Percentiles rank a stretch among this genome's conserved stretches.
phyloP scores from a whole-genome alignment of 305 asterid genomes.

The Solanum hybrid region DNA sequence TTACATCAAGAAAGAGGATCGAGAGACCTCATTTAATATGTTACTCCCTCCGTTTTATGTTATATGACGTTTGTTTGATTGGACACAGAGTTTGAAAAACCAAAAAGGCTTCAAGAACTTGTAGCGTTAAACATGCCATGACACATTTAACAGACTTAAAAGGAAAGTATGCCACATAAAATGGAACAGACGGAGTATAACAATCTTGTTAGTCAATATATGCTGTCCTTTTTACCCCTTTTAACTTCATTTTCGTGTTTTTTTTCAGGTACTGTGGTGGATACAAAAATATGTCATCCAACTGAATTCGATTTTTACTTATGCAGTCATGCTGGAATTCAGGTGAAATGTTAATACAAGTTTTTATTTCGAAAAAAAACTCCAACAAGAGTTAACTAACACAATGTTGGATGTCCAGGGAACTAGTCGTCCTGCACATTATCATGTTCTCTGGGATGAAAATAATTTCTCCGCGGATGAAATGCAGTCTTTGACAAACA shows the following conservation, averaged over 20 bases:
- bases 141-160: not conserved
- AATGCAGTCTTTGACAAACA: slow-evolving; percentile 33
- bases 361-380: not conserved
- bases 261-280: slow-evolving; percentile 39
- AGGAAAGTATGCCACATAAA: not conserved
- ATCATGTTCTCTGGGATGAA: slow-evolving; percentile 41
- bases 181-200: not conserved
- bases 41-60: not conserved
- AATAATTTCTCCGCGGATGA: slow-evolving; percentile 38
- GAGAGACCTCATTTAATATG: not conserved
- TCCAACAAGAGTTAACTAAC: not conserved
- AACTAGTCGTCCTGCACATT: slow-evolving; percentile 44
- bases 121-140: not conserved
- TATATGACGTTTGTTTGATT: not conserved
- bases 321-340: slow-evolving; percentile 44
- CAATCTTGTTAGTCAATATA: not conserved
- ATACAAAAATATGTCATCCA: slow-evolving; percentile 45
- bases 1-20: not conserved
- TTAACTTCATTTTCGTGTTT: not conserved
- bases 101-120: not conserved
- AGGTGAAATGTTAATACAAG: slow-evolving; percentile 13
- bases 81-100: not conserved
- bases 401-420: slow-evolving; percentile 20
- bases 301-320: slow-evolving; percentile 41
- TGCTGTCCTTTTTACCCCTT: not conserved